phyloP scores from a whole-genome alignment of 1,139 yeast genomes.

The Hansenula sp. region DNA sequence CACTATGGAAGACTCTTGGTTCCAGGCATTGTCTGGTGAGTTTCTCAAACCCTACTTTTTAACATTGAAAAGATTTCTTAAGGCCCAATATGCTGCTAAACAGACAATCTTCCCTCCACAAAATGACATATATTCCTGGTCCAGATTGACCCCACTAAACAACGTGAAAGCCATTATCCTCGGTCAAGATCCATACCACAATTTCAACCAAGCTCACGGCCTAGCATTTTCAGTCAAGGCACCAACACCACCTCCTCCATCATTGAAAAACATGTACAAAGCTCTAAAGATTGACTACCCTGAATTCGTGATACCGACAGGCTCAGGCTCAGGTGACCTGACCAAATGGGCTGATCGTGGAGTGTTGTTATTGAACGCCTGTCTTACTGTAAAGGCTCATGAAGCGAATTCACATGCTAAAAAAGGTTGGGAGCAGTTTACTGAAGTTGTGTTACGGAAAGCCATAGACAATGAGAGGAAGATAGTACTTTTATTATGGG shows the following conservation, averaged over 20 bases:
- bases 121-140: constrained; percentile 87
- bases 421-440: constrained; percentile 91
- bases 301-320: constrained; percentile 54
- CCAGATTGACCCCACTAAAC: constrained; percentile 75
- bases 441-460: constrained; percentile 52
- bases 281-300: constrained; percentile 71
- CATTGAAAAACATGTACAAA: constrained; percentile 82
- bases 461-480: constrained; percentile 37
- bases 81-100: constrained; percentile 28
- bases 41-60: constrained; percentile 83
- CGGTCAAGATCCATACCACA: constrained; percentile 98
- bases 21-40: constrained; percentile 61
- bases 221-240: constrained; percentile 87
- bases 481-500: constrained; percentile 89
- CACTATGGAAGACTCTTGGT: constrained; percentile 76
- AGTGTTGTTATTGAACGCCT: constrained; percentile 81
- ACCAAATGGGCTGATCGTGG: constrained; percentile 88
- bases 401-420: constrained; percentile 90
- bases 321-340: constrained; percentile 53
- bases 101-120: constrained; percentile 68
- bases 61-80: constrained; percentile 59
- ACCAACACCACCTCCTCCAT: constrained; percentile 87
- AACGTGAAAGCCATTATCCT: constrained; percentile 72
- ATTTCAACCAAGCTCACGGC: constrained; percentile 92
- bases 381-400: constrained; percentile 90